Conservation (phyloP, 2,329 filamentous ascomycete species). For the Hymenoscyphus repandus region DNA sequence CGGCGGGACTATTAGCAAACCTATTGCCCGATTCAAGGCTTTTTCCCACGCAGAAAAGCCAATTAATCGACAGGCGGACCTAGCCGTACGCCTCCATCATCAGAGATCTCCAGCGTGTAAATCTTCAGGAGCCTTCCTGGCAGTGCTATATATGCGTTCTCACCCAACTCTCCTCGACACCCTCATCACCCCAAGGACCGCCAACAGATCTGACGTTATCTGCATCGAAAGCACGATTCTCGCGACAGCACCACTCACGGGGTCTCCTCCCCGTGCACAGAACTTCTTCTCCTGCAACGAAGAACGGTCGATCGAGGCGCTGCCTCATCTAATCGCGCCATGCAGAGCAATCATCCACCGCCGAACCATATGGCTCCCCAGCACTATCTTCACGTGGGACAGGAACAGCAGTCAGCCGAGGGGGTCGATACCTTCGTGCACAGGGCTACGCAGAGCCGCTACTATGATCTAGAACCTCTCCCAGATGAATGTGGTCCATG, state of each 20-base stretch:
- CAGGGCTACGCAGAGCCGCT: constrained; percentile 1
- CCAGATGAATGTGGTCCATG: background rate
- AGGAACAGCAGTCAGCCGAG: background rate
- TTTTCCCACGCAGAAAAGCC: too few relatives aligned
- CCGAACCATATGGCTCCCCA: constrained; percentile 1
- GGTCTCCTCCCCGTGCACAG: background rate
- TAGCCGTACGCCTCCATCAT: too few relatives aligned
- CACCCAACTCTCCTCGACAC: background rate
- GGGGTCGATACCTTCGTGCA: constrained; percentile 2
- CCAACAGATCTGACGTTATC: constrained; percentile 7
- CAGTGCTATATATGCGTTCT: background rate
- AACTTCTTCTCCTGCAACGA: background rate
- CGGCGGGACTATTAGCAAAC: background rate
- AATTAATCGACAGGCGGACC: too few relatives aligned
- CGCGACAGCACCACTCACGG: background rate
- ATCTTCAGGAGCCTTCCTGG: background rate
- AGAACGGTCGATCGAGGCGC: background rate
- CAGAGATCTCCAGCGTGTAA: too few relatives aligned
- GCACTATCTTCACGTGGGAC: constrained; percentile 1
- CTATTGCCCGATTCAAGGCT: background rate
- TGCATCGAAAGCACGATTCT: constrained; percentile 7
- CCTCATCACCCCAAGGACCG: background rate
- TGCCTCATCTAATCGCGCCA: constrained; percentile 1
- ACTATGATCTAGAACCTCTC: constrained; percentile 4
- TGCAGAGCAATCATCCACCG: constrained; percentile 2